Percentiles rank a stretch among this genome's conserved stretches.
Evolutionary conservation across 768 basidiomycete species (phyloP).

Genomic region (Trametes cingulata): DNA sequence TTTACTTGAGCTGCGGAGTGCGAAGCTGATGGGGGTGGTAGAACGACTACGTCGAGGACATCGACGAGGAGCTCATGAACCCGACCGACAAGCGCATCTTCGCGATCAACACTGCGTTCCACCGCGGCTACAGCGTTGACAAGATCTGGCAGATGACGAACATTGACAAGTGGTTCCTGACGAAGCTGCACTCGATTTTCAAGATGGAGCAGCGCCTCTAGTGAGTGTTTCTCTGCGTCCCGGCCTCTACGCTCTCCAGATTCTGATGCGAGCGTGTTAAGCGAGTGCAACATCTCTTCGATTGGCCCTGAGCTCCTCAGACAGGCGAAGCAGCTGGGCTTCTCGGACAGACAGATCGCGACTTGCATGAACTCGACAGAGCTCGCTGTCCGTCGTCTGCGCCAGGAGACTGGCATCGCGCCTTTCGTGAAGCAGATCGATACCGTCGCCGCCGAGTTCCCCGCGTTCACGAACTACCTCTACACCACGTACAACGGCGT

Average conservation of each 20-base stretch:
- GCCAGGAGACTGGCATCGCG: conserved; percentile 78
- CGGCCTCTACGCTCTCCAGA: background rate
- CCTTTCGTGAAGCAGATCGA: conserved; percentile 99
- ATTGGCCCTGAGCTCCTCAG: conserved; percentile 65
- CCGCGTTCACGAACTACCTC: conserved; percentile 97
- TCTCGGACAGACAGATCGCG: conserved; percentile 92
- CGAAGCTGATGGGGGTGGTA: conserved; percentile 32
- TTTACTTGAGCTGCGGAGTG: background rate
- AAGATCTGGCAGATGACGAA: conserved; percentile 98
- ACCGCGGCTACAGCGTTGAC: conserved; percentile 90
- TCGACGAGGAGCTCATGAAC: conserved; percentile 91
- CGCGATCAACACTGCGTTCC: conserved; percentile 92
- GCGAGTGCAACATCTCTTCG: conserved; percentile 62
- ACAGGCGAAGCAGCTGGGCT: conserved; percentile 91
- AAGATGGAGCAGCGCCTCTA: conserved; percentile 75
- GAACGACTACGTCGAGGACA: conserved; percentile 86
- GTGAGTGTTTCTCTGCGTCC: conserved; percentile 46
- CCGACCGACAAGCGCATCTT: conserved; percentile 98
- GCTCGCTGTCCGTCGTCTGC: conserved; percentile 86
- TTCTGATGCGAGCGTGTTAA: conserved; percentile 31
- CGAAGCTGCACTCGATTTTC: conserved; percentile 80
- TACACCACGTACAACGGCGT: conserved; percentile 98
- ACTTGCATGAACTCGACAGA: conserved; percentile 84
- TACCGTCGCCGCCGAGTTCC: conserved; percentile 98
- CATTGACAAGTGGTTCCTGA: conserved; percentile 99